Evolutionary conservation across 306 rosid species (phyloP).

Genomic region (Vicia villosa): DNA sequence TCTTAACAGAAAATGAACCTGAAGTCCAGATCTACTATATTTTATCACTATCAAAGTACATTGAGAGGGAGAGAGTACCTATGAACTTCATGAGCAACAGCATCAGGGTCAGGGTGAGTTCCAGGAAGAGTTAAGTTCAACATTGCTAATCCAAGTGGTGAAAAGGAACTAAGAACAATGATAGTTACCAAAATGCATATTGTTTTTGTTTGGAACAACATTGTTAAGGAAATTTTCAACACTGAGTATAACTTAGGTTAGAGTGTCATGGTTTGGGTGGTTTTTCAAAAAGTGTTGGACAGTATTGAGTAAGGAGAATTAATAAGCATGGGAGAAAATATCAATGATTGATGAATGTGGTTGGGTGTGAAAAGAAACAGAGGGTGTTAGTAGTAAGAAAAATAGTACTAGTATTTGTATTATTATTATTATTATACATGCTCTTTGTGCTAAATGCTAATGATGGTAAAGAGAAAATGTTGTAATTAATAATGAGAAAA

Average conservation of each 20-base stretch:
- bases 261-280: slow-evolving; percentile 22
- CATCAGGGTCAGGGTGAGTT: slow-evolving; percentile 83
- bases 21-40: slow-evolving; percentile 27
- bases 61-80: slow-evolving; percentile 48
- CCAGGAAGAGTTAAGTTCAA: slow-evolving; percentile 84
- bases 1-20: slow-evolving; percentile 16
- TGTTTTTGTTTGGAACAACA: slow-evolving; percentile 55
- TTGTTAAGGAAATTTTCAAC: slow-evolving; percentile 32
- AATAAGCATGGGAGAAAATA: slow-evolving; percentile 20
- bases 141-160: slow-evolving; percentile 42
- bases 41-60: slow-evolving; percentile 8
- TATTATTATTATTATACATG: too few relatives aligned
- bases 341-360: slow-evolving; percentile 23
- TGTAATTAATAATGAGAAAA: slow-evolving; percentile 34
- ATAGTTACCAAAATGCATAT: slow-evolving; percentile 60
- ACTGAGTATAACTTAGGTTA: neutral
- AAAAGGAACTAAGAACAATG: slow-evolving; percentile 47
- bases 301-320: slow-evolving; percentile 34
- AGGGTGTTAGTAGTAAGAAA: neutral
- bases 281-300: slow-evolving; percentile 36
- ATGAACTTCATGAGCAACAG: slow-evolving; percentile 78
- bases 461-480: slow-evolving; percentile 28
- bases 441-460: slow-evolving; percentile 28
- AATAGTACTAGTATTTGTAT: too few relatives aligned
- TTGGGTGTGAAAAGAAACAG: slow-evolving; percentile 39